phyloP scores from a whole-genome alignment of 2,329 filamentous ascomycete species.

The Boeremia lycopersici region DNA sequence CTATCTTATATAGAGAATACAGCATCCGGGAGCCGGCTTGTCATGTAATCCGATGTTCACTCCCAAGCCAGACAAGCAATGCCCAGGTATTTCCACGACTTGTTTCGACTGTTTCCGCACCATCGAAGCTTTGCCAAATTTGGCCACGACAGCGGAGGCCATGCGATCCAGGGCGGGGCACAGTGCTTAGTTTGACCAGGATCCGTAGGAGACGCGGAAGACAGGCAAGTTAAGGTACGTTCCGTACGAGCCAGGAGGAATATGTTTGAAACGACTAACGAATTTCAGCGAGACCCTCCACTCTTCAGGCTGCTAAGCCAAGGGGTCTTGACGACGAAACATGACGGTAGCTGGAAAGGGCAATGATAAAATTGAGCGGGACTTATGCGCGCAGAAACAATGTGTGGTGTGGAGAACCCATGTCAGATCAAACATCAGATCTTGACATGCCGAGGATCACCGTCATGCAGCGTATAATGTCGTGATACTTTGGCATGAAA shows the following conservation, averaged over 20 bases:
- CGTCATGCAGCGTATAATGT: not conserved
- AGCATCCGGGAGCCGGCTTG: constrained; percentile 4
- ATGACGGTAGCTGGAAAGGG: constrained; percentile 11
- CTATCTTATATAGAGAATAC: constrained; percentile 20
- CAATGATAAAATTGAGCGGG: constrained; percentile 13
- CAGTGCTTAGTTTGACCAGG: constrained; percentile 4
- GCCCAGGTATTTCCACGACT: constrained; percentile 7
- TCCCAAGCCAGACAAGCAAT: constrained; percentile 14
- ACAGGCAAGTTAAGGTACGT: constrained; percentile 13
- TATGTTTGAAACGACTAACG: constrained; percentile 27
- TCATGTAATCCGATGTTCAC: constrained; percentile 2
- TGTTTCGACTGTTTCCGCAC: constrained; percentile 18
- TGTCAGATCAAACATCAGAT: not conserved
- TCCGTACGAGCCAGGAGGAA: constrained; percentile 17
- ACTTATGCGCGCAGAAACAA: not conserved
- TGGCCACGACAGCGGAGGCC: constrained; percentile 7
- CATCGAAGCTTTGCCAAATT: constrained; percentile 8
- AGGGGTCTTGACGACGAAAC: constrained; percentile 22
- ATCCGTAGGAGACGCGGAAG: constrained; percentile 1
- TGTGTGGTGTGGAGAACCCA: constrained; percentile 7
- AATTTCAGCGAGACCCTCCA: constrained; percentile 2
- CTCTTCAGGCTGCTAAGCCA: constrained; percentile 24
- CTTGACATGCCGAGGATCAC: not conserved
- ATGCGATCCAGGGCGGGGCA: constrained; percentile 17
- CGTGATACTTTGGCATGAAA: not conserved